These are phyloP conservation scores for Eucalyptus erythrocorys DNA, from an alignment of 345 rosid species.

Conservation along the genomic window DNA sequence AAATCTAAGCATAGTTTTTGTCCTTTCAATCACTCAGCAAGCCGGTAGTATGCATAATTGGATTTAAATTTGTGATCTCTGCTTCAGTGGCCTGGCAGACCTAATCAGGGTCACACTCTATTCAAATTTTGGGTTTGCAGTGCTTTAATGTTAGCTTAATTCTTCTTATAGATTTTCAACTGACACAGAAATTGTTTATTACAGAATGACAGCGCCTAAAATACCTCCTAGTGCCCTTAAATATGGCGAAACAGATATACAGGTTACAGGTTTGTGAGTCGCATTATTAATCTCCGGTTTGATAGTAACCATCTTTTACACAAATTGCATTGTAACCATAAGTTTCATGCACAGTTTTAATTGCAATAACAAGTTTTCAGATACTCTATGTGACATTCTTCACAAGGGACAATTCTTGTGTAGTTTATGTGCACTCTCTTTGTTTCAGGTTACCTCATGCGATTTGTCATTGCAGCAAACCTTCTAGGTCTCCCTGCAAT, in stretches of 20 bases:
- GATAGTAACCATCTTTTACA: background rate
- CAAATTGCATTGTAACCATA: background rate
- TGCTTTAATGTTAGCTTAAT: background rate
- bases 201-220: conserved; percentile 14
- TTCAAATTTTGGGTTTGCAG: background rate
- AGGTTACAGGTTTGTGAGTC: conserved; percentile 45
- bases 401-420: background rate
- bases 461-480: conserved; percentile 46
- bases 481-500: conserved; percentile 85
- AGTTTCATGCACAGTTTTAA: background rate
- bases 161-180: background rate
- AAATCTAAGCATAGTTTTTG: background rate
- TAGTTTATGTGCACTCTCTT: background rate
- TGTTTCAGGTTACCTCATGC: background rate
- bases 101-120: background rate
- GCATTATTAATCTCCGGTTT: background rate
- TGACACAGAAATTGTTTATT: background rate
- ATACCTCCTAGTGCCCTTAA: background rate
- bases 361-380: background rate
- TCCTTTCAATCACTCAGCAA: background rate
- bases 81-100: background rate
- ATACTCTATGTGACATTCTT: background rate
- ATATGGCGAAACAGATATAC: conserved; percentile 12
- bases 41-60: background rate
- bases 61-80: background rate